Evolutionary conservation across 805 yeast species (phyloP), one percentile per base, ranked within the genome.

Genomic region (Yamadazyma phyllophila): DNA sequence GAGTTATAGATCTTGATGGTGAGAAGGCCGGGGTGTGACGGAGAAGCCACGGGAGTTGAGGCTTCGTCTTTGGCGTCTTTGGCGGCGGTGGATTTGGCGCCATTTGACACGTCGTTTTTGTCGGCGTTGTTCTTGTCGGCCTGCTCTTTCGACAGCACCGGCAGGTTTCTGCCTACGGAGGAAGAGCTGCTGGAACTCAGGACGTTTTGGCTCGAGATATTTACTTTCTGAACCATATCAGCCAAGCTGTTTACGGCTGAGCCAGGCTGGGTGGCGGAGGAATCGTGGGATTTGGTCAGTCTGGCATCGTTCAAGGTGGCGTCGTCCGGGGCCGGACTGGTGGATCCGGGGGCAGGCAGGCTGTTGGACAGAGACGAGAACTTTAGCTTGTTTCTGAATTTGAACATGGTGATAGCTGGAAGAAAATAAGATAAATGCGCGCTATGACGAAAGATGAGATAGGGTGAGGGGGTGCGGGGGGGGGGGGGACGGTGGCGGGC

Each of bases 1-100:
- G 91, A 87, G 33, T 80, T 78, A 59, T 87, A 87, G 9, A 89
- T 77, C 59, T 87, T 86, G 24, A 89, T 83, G 0, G 91, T 85
- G 53, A 89, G 73, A 26, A 87, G 70, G 2, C 96, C 96, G 0
- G 92, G 90, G 27, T 49, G 53, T 2, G 57, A 48, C 16, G 44
- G 31, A 33, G 27, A n/a, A 5, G 36, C 34, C 7, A 12, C 29
- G 7, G 8, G 7, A 17, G 27, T 12, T 13, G n/a, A 15, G 13
- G 36, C 24, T 29, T n/a, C 35, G 16, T 36, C 6, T 10, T 39
- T 37, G 41, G 26, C 35, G 6, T 36, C 9, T 10, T 39, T 37
- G 41, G 31, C 31, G 29, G 35, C 16, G 38, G 32, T 14, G 24
- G 36, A n/a, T 36, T 13, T 15, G 13, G 26, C 29, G 29, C 10